Evolutionary conservation across 164 flowering plant genomes (phyloP), one percentile per base, ranked within the genome.

Genomic region (Pachysandra terminalis): DNA sequence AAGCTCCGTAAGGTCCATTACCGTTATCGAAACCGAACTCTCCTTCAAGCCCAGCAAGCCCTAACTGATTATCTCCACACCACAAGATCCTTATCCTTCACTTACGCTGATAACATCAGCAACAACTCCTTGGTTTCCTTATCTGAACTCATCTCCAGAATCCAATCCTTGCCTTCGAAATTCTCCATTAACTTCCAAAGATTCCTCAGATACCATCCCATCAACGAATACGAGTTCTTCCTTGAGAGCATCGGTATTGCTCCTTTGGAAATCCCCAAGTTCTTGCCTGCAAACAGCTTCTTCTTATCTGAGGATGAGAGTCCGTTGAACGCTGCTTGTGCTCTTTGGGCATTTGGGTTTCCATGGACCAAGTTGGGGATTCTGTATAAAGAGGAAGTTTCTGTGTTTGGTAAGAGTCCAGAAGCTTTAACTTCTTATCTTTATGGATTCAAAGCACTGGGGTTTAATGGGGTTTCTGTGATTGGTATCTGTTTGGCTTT

Each of bases 301-400:
- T 89, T 87, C 69, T 62, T 86, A 14, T 73, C 73, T 0, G 85
- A 88, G 32, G 84, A 81, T 57, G 53, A 59, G 17, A 55, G 35
- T 21, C 71, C 73, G 19, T 69, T 86, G 56, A 56, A 78, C 56
- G 82, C 66, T 54, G 85, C 86, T 67, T 68, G 72, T 60, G 71
- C 75, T 21, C 80, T 90, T 53, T 76, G 66, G 15, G 72, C 53
- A 0, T 82, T 81, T 56, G 91, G 90, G 64, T 85, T 88, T 68
- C 96, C 91, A 1, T 90, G 96, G 91, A 82, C 73, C 58, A 84
- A 65, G 77, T 65, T 90, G 64, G 91, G 96, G 3, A 59, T 10
- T 73, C 56, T 90, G 71, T 88, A 79, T 62, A 71, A 64, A 59
- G 86, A 76, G 67, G 86, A 81, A 14, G 62, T 19, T 23, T 78